Evolutionary conservation across 257 asterid genomes (phyloP), one percentile per base, ranked within the genome.

Genomic region (Coffea canephora): DNA sequence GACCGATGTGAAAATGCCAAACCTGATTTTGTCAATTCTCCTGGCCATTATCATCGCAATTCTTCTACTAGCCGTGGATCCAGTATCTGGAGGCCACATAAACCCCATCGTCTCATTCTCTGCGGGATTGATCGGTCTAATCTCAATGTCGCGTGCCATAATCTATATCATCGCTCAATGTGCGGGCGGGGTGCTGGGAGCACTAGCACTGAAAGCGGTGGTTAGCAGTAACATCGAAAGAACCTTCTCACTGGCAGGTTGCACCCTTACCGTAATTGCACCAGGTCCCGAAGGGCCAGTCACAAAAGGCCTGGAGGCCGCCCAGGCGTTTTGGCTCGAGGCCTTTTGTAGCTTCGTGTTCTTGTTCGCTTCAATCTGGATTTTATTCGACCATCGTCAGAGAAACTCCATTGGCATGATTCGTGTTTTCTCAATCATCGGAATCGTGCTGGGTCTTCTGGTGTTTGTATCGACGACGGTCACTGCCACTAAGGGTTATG

Each of bases 81-180:
- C 98, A 0, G 79, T 93, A 48, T 93, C 98, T 62, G 98, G 98
- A 0, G 98, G 96, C 80, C 62, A 90, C 87, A 87, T 93, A 75
- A 91, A 91, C 86, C 98, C 98, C 8, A 87, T 91, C 59, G 82
- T 93, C 89, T 88, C 96, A 81, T 87, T 91, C 87, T 93, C 98
- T 12, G 93, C 97, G 5, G 92, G 88, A 8, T 68, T 93, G 1
- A 94, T 91, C 1, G 98, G 98, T 31, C 78, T 91, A 1, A 89
- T 93, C 76, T 93, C 98, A 74, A 73, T 93, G 52, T 78, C 93
- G 4, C 87, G 93, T 0, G 97, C 95, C 96, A 8, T 85, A 23
- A 61, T 91, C 43, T 93, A 93, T 86, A 88, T 88, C 0, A 2
- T 75, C 0, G 94, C 62, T 6, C 62, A 55, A 55, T 55, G 62